A percentile compares a stretch with the other conserved stretches of the same genome.
Evolutionary conservation across 257 asterid species (phyloP).

Genomic region (Henckelia pumila): DNA sequence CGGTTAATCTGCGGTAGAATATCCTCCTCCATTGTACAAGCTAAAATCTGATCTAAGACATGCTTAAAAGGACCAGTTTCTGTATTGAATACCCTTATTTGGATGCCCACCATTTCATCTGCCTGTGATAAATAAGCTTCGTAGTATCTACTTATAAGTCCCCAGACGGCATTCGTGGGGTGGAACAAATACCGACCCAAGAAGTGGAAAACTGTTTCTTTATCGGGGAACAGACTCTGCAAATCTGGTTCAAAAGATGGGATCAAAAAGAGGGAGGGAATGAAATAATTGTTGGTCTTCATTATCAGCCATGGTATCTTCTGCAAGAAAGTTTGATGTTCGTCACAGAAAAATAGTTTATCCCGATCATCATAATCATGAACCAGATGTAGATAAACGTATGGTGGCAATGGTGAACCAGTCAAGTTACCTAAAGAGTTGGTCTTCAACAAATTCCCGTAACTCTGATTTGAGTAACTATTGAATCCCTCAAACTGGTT

Average conservation of each 20-base stretch:
- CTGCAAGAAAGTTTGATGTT: constrained; percentile 47
- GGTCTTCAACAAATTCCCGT: constrained; percentile 53
- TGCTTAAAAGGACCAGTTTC: constrained; percentile 41
- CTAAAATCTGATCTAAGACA: constrained; percentile 54
- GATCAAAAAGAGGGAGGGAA: constrained; percentile 65
- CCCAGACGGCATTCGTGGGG: constrained; percentile 75
- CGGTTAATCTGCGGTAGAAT: constrained; percentile 41
- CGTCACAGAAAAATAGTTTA: constrained; percentile 63
- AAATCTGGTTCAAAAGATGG: constrained; percentile 58
- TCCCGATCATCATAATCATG: constrained; percentile 62
- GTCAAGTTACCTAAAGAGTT: constrained; percentile 31
- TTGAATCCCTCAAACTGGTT: constrained; percentile 36
- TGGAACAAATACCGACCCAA: constrained; percentile 71
- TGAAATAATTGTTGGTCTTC: constrained; percentile 60
- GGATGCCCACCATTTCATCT: constrained; percentile 64
- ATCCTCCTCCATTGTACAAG: constrained; percentile 48
- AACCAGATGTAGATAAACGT: constrained; percentile 59
- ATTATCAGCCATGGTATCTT: constrained; percentile 58
- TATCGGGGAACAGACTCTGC: constrained; percentile 58
- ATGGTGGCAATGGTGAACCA: constrained; percentile 26
- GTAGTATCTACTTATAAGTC: constrained; percentile 59
- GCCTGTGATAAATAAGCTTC: constrained; percentile 52
- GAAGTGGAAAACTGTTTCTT: constrained; percentile 66
- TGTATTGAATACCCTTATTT: constrained; percentile 48
- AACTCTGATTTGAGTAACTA: constrained; percentile 46